Evolutionary conservation across 352 stramenopile species (phyloP), one percentile per base, ranked within the genome.

Genomic region (Globisporangium yorkense): DNA sequence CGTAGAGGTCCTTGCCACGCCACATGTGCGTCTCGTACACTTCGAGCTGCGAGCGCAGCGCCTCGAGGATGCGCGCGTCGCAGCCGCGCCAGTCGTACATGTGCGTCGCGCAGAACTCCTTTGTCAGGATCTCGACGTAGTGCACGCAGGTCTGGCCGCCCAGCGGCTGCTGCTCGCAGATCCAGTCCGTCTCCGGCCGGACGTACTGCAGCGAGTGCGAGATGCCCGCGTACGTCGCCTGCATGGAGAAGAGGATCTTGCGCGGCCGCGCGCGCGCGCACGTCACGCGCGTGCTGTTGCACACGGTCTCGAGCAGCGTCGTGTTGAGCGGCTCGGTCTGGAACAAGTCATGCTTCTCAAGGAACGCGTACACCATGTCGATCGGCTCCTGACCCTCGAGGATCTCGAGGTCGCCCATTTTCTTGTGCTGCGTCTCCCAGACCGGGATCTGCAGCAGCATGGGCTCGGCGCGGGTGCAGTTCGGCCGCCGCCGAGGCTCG

Each of bases 311-410:
- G 2, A 86, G 57, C 21, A 93, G 56, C 9, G 77, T 78, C 47
- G 77, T 88, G 70, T 93, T 93, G 54, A 93, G 65, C 45, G 84
- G 84, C 31, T 68, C 80, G 5, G 84, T 88, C 59, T 93, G 84
- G 61, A 93, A 91, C 27, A 93, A 51, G 47, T 93, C 84, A 66
- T 93, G 84, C 55, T 93, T 93, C 47, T 93, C 84, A 55, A 93
- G 74, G 52, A 93, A 93, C 18, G 84, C 75, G 56, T 93, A 91
- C n/a, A 93, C 79, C 35, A 87, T 70, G 50, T 93, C 84, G 2
- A 91, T 61, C 7, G 84, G 84, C 59, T 93, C 84, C 63, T 93
- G 84, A 29, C 75, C 84, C 57, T 91, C 84, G 43, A 87, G 71
- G 12, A 93, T 74, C 56, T 90, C 69, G 0, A 93, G 68, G 40